Evolutionary conservation across 371 early-diverging fungal genomes (phyloP).

Genomic region (Mycotypha africana): DNA sequence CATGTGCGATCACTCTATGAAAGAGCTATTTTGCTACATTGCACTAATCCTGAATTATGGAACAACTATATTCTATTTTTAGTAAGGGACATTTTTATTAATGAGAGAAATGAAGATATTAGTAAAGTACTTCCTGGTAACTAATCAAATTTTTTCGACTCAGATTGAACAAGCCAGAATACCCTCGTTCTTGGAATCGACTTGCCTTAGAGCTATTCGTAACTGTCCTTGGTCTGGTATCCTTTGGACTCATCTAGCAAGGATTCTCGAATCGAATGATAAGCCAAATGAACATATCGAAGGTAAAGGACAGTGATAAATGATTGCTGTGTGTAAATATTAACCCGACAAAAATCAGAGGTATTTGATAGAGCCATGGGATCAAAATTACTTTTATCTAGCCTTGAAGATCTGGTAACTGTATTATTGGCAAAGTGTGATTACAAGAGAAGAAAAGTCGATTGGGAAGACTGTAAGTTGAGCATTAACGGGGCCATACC

Average conservation of each 20-base stretch:
- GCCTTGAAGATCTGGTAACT: constrained; percentile 41
- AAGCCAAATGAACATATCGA: constrained; percentile 11
- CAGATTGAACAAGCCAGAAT: constrained; percentile 30
- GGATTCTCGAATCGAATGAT: constrained; percentile 24
- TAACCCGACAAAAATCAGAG: too few relatives aligned
- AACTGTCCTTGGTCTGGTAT: constrained; percentile 71
- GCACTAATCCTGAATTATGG: constrained; percentile 59
- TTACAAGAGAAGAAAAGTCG: constrained; percentile 25
- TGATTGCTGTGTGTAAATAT: too few relatives aligned
- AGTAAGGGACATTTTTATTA: too few relatives aligned
- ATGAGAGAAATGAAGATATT: too few relatives aligned
- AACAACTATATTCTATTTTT: constrained; percentile 61
- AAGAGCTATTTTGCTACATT: constrained; percentile 52
- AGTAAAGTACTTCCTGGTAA: too few relatives aligned
- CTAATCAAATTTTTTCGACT: too few relatives aligned
- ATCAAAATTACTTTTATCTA: constrained; percentile 20
- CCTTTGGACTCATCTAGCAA: constrained; percentile 47
- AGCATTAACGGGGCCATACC: too few relatives aligned
- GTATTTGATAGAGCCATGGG: constrained; percentile 29
- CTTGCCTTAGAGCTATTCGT: constrained; percentile 48
- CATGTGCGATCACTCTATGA: constrained; percentile 56
- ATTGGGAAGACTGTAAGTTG: constrained; percentile 38
- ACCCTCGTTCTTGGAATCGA: constrained; percentile 14
- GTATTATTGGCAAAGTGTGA: constrained; percentile 33
- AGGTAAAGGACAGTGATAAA: constrained; percentile 13